A percentile compares a stretch with the other conserved stretches of the same genome.
Conservation (phyloP, 2,329 filamentous ascomycete species). For the Claviceps fusiformis region DNA sequence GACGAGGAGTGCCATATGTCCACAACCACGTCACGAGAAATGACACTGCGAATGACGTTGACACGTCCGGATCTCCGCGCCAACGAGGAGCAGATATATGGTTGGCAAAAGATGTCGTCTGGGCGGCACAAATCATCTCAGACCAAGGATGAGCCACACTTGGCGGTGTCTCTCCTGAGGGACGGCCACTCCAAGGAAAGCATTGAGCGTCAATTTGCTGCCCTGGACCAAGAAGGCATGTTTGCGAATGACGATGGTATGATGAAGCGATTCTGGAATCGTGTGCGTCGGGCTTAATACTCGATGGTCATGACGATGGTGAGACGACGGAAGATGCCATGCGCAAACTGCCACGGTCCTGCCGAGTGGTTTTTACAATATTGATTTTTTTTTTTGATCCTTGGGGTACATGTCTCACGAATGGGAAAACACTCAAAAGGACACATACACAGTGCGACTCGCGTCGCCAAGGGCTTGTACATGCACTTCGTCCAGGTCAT, state of each 20-base stretch:
- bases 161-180: constrained; percentile 17
- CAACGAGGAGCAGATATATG: constrained; percentile 58
- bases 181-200: constrained; percentile 33
- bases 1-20: constrained; percentile 13
- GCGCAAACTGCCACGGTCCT: no score
- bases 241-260: constrained; percentile 32
- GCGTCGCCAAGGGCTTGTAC: no score
- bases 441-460: no score
- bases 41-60: constrained; percentile 93
- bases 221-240: constrained; percentile 35
- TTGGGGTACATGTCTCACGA: no score
- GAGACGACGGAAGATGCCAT: neutral
- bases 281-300: constrained; percentile 32
- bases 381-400: neutral
- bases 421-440: no score
- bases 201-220: constrained; percentile 39
- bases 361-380: no score
- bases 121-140: constrained; percentile 33
- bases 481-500: no score
- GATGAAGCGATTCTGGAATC: constrained; percentile 53
- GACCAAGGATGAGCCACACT: constrained; percentile 19
- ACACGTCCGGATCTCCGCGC: constrained; percentile 77
- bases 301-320: neutral
- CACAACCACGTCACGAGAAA: constrained; percentile 56
- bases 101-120: constrained; percentile 38